A percentile compares a stretch with the other conserved stretches of the same genome.
Conservation (phyloP, 2,329 filamentous ascomycete species). For the Colletotrichum cereale region DNA sequence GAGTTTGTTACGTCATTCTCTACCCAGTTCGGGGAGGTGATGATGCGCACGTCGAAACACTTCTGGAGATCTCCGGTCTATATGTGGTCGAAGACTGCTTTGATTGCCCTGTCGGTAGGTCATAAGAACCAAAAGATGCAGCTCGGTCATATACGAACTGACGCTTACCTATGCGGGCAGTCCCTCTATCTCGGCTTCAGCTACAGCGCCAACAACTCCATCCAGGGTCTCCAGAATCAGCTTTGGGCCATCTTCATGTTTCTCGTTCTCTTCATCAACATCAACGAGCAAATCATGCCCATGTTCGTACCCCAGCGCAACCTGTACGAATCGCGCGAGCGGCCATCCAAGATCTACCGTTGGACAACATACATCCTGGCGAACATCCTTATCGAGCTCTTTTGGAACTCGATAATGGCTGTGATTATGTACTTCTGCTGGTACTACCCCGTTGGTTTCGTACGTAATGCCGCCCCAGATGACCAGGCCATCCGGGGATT, state of each 20-base stretch:
- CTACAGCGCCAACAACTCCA: conserved; percentile 66
- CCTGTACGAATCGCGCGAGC: conserved; percentile 76
- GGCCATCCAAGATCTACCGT: conserved; percentile 72
- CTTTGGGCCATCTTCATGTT: conserved; percentile 78
- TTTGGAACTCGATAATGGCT: conserved; percentile 75
- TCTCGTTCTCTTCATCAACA: conserved; percentile 72
- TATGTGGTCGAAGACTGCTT: conserved; percentile 74
- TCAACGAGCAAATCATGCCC: conserved; percentile 75
- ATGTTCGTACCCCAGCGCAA: conserved; percentile 76
- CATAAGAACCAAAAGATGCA: too few relatives aligned
- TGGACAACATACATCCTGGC: conserved; percentile 64
- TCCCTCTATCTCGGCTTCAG: conserved; percentile 76
- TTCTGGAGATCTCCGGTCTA: conserved; percentile 80
- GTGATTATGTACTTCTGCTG: conserved; percentile 74
- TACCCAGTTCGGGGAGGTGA: conserved; percentile 70
- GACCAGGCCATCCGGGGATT: conserved; percentile 65
- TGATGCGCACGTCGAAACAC: conserved; percentile 74
- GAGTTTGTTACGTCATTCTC: conserved; percentile 79
- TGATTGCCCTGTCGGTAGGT: conserved; percentile 57
- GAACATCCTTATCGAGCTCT: conserved; percentile 77
- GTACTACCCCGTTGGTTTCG: conserved; percentile 78
- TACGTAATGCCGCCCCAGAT: conserved; percentile 62
- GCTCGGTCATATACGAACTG: too few relatives aligned
- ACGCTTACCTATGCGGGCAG: not conserved
- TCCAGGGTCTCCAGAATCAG: conserved; percentile 76